phyloP scores from a whole-genome alignment of 345 rosid genomes.

The Diplotaxis tenuifolia region DNA sequence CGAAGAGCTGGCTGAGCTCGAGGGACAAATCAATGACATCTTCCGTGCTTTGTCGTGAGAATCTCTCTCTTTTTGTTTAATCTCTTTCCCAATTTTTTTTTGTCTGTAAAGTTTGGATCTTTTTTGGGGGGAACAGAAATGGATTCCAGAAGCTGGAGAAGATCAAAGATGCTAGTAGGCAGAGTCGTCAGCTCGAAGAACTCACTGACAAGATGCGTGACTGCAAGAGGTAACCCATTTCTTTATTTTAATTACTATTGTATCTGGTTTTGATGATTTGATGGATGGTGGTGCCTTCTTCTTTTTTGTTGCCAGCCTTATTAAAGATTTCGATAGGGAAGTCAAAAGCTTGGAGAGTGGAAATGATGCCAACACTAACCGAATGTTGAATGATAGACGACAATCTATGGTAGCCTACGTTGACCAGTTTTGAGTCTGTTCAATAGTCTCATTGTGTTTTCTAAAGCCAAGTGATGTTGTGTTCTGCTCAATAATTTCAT shows the following conservation, averaged over 20 bases:
- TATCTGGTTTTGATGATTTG: not conserved
- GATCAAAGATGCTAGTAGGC: constrained; percentile 85
- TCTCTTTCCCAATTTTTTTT: not conserved
- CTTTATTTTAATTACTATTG: not conserved
- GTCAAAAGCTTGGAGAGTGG: constrained; percentile 63
- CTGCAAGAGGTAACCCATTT: constrained; percentile 65
- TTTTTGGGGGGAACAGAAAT: constrained; percentile 41
- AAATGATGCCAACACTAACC: constrained; percentile 62
- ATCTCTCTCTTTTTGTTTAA: not conserved
- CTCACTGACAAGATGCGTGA: constrained; percentile 94
- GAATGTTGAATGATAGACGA: constrained; percentile 72
- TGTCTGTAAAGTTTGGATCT: not conserved
- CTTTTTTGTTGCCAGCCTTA: constrained; percentile 64
- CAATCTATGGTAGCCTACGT: constrained; percentile 64
- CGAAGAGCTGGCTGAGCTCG: constrained; percentile 83
- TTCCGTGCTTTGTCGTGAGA: constrained; percentile 89
- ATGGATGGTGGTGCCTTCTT: not conserved
- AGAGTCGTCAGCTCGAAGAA: constrained; percentile 92
- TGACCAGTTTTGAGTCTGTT: not conserved
- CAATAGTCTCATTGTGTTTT: not conserved
- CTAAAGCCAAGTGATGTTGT: too few species aligned
- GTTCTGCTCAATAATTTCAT: too few species aligned
- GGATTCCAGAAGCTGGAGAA: constrained; percentile 97
- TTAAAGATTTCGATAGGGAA: constrained; percentile 88
- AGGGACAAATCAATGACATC: constrained; percentile 82